Percentiles rank a stretch among this genome's conserved stretches.
Conservation (phyloP, 176 grass and related monocot genomes). For the Themeda triandra region DNA sequence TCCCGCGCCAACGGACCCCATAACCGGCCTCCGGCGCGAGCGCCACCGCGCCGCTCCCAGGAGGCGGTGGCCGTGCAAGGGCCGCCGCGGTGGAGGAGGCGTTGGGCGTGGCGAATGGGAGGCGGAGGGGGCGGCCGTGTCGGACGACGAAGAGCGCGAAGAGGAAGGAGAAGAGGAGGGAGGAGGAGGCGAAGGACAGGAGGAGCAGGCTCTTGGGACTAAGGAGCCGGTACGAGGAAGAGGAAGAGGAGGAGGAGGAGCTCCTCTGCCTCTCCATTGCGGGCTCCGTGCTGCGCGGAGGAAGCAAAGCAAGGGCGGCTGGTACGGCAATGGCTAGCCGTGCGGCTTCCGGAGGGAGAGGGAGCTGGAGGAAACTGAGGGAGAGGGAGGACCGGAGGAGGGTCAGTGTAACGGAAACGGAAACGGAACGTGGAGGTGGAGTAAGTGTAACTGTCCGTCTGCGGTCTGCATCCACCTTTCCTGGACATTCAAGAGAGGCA, state of each 20-base stretch:
- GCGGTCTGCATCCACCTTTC: neutral
- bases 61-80: neutral
- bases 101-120: slow-evolving; percentile 28
- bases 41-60: neutral
- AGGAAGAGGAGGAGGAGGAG: neutral
- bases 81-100: neutral
- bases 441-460: neutral
- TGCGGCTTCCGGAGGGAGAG: neutral
- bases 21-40: neutral
- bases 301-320: neutral
- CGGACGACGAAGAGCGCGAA: slow-evolving; percentile 45
- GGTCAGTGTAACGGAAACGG: slow-evolving; percentile 4
- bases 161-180: slow-evolving; percentile 73
- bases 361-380: too few relatives aligned
- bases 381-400: neutral
- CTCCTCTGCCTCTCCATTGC: slow-evolving; percentile 68
- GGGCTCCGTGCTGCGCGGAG: neutral
- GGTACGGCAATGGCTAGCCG: neutral
- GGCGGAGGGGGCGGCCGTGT: slow-evolving; percentile 35
- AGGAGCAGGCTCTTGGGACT: slow-evolving; percentile 58
- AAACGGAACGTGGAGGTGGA: slow-evolving; percentile 23
- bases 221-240: slow-evolving; percentile 18
- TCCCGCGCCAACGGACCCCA: neutral
- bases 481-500: neutral
- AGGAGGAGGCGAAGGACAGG: slow-evolving; percentile 60